Evolutionary conservation across 129 eudicot species (phyloP), one percentile per base, ranked within the genome.

Genomic region (Pittosporum tobira): DNA sequence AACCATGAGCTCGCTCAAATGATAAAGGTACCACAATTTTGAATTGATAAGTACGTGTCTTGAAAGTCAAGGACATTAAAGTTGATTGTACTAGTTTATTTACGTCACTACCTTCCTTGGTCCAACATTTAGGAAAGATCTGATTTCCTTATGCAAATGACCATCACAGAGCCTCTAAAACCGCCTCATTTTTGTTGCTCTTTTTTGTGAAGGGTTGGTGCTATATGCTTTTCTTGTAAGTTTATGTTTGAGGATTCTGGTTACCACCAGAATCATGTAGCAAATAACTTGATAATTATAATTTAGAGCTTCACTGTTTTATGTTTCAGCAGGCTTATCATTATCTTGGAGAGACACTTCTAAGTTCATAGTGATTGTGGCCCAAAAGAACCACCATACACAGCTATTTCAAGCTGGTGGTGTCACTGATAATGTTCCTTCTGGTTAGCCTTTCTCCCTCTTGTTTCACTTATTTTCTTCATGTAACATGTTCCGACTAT

Each of bases 291-390:
- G 24, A 48, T 27, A 6, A 4, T 62, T 26, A 26, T 20, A 13
- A 26, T 62, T 62, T n/a, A n/a, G n/a, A n/a, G n/a, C n/a, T n/a
- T n/a, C n/a, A n/a, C 18, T 11, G 18, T 6, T 25, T n/a, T 51
- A 65, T 38, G 30, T 57, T 27, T 28, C 25, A 27, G 40, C 83
- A 88, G 96, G 94, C 96, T 59, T 81, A 81, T 71, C 76, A 71
- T 59, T 65, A 65, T 61, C 90, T 88, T 74, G 96, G 88, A 40
- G 96, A 74, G 76, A 84, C 44, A 67, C 72, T 77, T 94, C 96
- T n/a, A 88, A 88, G 63, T 84, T 88, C 81, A 88, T 90, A n/a
- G n/a, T n/a, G n/a, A n/a, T n/a, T n/a, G n/a, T n/a, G n/a, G n/a
- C n/a, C n/a, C n/a, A n/a, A n/a, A 3, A 88, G 75, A 84, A 76